A percentile compares a stretch with the other conserved stretches of the same genome.
These are phyloP conservation scores for Lepidium didymum DNA, from an alignment of 345 rosid species.

Conservation along the genomic window DNA sequence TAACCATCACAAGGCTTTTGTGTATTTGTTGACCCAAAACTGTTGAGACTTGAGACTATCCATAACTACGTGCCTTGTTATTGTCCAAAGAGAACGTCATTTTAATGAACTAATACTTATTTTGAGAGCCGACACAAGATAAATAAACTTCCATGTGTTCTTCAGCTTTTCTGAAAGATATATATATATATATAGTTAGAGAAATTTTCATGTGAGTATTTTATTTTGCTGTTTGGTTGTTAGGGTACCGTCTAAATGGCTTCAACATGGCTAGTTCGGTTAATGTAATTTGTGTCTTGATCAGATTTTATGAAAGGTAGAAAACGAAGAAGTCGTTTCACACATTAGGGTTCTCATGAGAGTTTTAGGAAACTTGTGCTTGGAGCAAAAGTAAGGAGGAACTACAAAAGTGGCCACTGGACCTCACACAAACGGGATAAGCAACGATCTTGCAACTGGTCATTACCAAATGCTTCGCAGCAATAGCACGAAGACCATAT, in stretches of 20 bases:
- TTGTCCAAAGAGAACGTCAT: constrained; percentile 14
- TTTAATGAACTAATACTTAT: constrained; percentile 1
- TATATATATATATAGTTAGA: too few relatives aligned
- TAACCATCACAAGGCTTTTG: too few relatives aligned
- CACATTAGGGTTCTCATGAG: background rate
- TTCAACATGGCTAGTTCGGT: constrained; percentile 13
- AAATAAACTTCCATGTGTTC: background rate
- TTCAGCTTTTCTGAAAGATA: background rate
- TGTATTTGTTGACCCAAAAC: constrained; percentile 15
- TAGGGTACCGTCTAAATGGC: constrained; percentile 17
- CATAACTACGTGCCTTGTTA: constrained; percentile 16
- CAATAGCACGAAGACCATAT: too few relatives aligned
- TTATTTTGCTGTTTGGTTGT: constrained; percentile 22
- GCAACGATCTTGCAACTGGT: too few relatives aligned
- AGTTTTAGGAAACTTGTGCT: background rate
- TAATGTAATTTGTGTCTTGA: background rate
- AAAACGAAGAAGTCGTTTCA: background rate
- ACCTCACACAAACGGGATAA: too few relatives aligned
- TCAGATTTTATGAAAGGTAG: background rate
- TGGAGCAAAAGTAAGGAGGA: background rate
- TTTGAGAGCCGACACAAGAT: constrained; percentile 25
- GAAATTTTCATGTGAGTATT: constrained; percentile 21
- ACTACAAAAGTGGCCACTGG: background rate
- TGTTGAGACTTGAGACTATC: constrained; percentile 15
- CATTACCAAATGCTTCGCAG: too few relatives aligned